phyloP scores from a whole-genome alignment of 768 basidiomycete genomes.

The Auricularia sp. region DNA sequence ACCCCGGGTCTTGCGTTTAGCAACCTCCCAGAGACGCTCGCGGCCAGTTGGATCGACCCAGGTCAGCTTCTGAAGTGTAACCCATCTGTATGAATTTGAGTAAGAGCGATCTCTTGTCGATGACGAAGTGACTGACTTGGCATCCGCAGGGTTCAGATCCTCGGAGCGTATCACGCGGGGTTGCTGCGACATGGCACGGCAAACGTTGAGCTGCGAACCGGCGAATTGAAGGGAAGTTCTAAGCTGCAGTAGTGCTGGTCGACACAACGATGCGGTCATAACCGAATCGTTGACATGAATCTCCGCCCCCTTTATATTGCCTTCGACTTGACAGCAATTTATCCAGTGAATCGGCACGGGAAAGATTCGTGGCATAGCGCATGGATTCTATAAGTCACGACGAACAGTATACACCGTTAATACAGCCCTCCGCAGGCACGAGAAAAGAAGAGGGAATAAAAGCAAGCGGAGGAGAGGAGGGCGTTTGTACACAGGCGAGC shows the following conservation, averaged over 20 bases:
- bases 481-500: not conserved
- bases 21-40: conserved; percentile 84
- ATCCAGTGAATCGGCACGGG: no score
- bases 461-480: not conserved
- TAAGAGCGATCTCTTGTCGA: not conserved
- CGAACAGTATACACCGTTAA: not conserved
- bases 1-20: conserved; percentile 71
- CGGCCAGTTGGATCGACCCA: conserved; percentile 72
- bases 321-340: no score
- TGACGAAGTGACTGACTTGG: conserved; percentile 35
- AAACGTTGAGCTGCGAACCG: not conserved
- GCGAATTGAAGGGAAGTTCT: no score
- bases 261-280: no score
- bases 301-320: no score
- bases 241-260: no score
- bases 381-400: not conserved
- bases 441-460: not conserved
- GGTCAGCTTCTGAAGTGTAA: conserved; percentile 70
- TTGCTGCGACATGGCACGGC: conserved; percentile 10
- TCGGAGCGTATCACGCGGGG: conserved; percentile 45
- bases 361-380: not conserved
- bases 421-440: not conserved
- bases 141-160: conserved; percentile 43
- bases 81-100: conserved; percentile 46
- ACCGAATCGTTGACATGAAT: no score